Evolutionary conservation across 2,329 filamentous ascomycete genomes (phyloP), one percentile per base, ranked within the genome.

Genomic region (Talaromyces sp.): DNA sequence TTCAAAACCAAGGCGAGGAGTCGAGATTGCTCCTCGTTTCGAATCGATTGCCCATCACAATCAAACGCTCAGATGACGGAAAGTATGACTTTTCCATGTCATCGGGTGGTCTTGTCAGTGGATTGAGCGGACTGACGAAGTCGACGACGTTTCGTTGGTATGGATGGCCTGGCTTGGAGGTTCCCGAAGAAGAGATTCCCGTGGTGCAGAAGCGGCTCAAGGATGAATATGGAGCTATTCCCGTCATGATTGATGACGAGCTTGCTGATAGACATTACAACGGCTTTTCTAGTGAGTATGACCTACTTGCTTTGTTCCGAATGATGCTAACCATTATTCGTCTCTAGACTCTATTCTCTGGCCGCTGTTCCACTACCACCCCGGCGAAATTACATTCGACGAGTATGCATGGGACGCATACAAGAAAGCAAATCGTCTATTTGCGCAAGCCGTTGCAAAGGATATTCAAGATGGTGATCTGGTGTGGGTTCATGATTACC

Each of bases 101-200:
- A 48, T 97, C 94, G 1, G 94, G 94, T 59, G 94, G 94, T 40
- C 84, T 99, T 40, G 94, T 97, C 68, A 96, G 91, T 53, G 94
- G 94, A 19, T 81, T 99, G 61, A 96, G 90, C 65, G 94, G 94
- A 25, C 78, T 97, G 59, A 88, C 89, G 67, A 97, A 97, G 77
- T 89, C 90, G 33, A 96, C 91, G 25, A 93, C 87, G 65, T 97
- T 97, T 75, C 89, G 94, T 74, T 99, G 94, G 94, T 97, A 97
- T 75, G 94, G 94, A 65, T 97, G 94, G 93, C 92, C 94, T 0
- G 94, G 94, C 37, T 78, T 96, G 51, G 91, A 97, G 74, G 86
- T 97, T 4, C 93, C 93, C 39, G 89, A 95, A 63, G 83, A 85
- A 57, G 93, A 97, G 74, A 83, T 89, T 43, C 80, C 82, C 2